Evolutionary conservation across 345 rosid genomes (phyloP), one percentile per base, ranked within the genome.

Genomic region (Cardamine chenopodiifolia): DNA sequence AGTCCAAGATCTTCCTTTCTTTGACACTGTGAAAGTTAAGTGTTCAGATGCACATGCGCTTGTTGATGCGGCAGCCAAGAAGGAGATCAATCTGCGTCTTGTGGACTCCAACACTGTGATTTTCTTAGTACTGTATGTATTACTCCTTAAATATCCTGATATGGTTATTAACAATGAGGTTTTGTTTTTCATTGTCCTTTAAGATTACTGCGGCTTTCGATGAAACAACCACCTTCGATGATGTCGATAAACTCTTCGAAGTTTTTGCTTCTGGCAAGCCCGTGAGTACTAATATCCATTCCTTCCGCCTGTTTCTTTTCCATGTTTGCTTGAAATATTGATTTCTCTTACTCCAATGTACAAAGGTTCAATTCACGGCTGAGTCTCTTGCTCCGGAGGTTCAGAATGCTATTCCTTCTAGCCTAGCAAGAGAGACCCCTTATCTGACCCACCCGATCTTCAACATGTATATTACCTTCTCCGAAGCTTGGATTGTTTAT

Each of bases 151-250:
- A 37, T 22, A 20, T 14, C 19, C 22, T 6, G 12, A 61, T 20
- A 18, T 59, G 26, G 2, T 18, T 58, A 58, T 32, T 58, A 32
- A 19, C 10, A 6, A 18, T 58, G 89, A 90, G 15, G 88, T 2
- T 4, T 28, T 17, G n/a, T 61, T 23, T 29, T 49, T 31, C 9
- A 11, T 47, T 67, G 12, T 29, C 7, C 48, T 53, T 49, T 12
- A 18, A 66, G 98, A 82, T 95, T 61, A 92, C 99, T 53, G 93
- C 82, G 80, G 57, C 99, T 40, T 92, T 95, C 37, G 99, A 95
- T 56, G 99, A 95, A 81, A 95, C 97, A 75, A 92, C 96, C 50
- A 90, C 97, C 67, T 80, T 95, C 86, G 97, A 89, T 72, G 99
- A 95, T 83, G 93, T 92, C 48, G 90, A 95, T 68, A 82, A 83